A percentile compares a stretch with the other conserved stretches of the same genome.
phyloP scores from a whole-genome alignment of 139 green algal species.

The Chlorella sorokiniana region DNA sequence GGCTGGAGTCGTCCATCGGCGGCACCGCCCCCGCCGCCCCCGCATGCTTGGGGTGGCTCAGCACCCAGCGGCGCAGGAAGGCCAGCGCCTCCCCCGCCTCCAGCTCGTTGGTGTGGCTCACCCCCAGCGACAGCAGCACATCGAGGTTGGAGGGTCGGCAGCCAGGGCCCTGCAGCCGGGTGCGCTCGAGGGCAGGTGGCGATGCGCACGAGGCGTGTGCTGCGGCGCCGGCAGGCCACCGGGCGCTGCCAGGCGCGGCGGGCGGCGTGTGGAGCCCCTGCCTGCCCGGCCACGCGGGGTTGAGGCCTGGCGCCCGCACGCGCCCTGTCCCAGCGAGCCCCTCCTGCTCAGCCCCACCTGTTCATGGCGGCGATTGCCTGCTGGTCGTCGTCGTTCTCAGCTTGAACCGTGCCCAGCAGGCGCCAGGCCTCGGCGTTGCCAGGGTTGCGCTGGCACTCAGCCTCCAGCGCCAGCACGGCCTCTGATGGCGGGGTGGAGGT shows the following conservation, averaged over 20 bases:
- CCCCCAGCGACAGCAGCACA: slow-evolving; percentile 89
- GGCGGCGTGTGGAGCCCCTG: too few species aligned
- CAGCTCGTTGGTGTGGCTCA: slow-evolving; percentile 98
- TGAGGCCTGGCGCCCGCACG: not conserved
- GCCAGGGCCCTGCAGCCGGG: slow-evolving; percentile 55
- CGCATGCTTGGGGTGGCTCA: slow-evolving; percentile 61
- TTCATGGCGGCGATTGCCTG: slow-evolving; percentile 92
- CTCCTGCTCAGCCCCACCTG: slow-evolving; percentile 27
- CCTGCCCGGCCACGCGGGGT: too few species aligned
- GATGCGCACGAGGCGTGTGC: not conserved
- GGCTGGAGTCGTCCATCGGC: slow-evolving; percentile 54
- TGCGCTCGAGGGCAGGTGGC: not conserved
- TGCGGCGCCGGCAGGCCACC: too few species aligned
- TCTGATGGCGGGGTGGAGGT: too few species aligned
- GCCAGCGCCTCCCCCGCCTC: slow-evolving; percentile 65
- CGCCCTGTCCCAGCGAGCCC: not conserved
- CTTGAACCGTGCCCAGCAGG: slow-evolving; percentile 94
- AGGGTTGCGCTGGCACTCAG: slow-evolving; percentile 81
- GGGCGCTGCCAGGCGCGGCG: too few species aligned
- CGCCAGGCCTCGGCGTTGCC: slow-evolving; percentile 89
- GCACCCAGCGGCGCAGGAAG: slow-evolving; percentile 81
- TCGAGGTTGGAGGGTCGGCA: slow-evolving; percentile 80
- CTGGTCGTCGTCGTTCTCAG: slow-evolving; percentile 98
- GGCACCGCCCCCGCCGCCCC: slow-evolving; percentile 27
- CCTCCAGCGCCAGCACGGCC: slow-evolving; percentile 94